Percentiles rank a stretch among this genome's conserved stretches.
Conservation (phyloP, 2,329 filamentous ascomycete genomes). For the Xylariaceae sp. region DNA sequence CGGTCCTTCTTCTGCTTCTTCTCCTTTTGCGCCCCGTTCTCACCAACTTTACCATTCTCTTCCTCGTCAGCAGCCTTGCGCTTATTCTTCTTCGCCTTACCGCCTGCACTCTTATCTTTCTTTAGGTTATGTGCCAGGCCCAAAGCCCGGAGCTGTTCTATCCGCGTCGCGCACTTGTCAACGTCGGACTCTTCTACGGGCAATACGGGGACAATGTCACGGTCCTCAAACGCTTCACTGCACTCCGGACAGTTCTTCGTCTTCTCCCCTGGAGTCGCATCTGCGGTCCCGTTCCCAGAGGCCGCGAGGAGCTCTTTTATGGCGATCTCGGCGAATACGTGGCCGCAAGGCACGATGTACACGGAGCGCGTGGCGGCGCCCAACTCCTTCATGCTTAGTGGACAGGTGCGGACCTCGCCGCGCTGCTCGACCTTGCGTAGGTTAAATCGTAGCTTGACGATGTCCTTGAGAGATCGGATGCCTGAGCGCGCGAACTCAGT, state of each 20-base stretch:
- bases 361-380: constrained; percentile 75
- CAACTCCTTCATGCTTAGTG: constrained; percentile 79
- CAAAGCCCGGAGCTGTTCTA: constrained; percentile 62
- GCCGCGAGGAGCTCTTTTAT: constrained; percentile 64
- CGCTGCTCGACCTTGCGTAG: constrained; percentile 34
- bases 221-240: constrained; percentile 63
- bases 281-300: constrained; percentile 10
- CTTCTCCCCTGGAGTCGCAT: not conserved
- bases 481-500: constrained; percentile 43
- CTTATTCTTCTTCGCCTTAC: constrained; percentile 79
- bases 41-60: constrained; percentile 34
- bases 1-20: constrained; percentile 34
- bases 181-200: constrained; percentile 67
- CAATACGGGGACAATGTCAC: constrained; percentile 79
- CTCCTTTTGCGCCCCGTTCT: constrained; percentile 46
- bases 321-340: constrained; percentile 84
- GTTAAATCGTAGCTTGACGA: constrained; percentile 74
- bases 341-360: constrained; percentile 90
- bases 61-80: constrained; percentile 40
- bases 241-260: constrained; percentile 65
- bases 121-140: constrained; percentile 84
- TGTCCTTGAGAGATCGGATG: constrained; percentile 79
- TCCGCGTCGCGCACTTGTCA: constrained; percentile 58
- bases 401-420: constrained; percentile 69
- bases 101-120: constrained; percentile 61